Conservation (phyloP, 352 stramenopile species). For the Globisporangium yorkense region DNA sequence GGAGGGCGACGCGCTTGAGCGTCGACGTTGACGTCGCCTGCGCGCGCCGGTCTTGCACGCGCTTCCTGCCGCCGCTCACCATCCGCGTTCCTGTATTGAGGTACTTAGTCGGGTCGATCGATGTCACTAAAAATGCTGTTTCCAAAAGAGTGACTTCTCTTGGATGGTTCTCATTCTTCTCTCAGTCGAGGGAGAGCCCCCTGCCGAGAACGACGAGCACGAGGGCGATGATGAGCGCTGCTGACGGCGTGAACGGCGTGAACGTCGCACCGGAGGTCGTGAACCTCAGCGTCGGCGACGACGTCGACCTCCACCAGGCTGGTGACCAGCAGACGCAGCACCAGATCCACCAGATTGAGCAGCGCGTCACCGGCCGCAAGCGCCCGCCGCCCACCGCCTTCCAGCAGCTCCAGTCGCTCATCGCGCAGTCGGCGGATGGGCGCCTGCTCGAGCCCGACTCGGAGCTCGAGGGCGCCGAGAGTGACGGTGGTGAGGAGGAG, state of each 20-base stretch:
- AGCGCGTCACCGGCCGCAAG: conserved; percentile 13
- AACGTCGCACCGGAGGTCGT: not conserved
- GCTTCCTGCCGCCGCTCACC: conserved; percentile 63
- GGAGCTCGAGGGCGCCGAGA: conserved; percentile 16
- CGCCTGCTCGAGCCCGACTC: conserved; percentile 20
- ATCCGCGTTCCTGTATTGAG: conserved; percentile 16
- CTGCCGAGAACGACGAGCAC: not conserved
- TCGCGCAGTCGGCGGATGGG: conserved; percentile 14
- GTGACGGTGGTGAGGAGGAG: conserved; percentile 8
- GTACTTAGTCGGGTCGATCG: not conserved
- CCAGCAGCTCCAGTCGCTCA: conserved; percentile 15
- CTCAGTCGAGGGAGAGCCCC: not conserved
- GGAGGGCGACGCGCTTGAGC: conserved; percentile 12
- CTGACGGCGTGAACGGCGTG: not conserved
- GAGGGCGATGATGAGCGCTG: not conserved
- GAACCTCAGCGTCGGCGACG: not conserved
- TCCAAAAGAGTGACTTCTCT: too few species aligned
- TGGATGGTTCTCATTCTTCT: too few species aligned
- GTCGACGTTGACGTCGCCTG: conserved; percentile 8
- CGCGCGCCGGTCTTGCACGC: conserved; percentile 22
- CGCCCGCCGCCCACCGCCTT: conserved; percentile 11
- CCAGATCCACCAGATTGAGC: not conserved
- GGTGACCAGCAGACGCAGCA: conserved; percentile 4
- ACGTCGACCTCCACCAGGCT: conserved; percentile 4
- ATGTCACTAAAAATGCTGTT: too few species aligned